Conservation (phyloP, 139 green algal species). For the Ettlia oleoabundans region DNA sequence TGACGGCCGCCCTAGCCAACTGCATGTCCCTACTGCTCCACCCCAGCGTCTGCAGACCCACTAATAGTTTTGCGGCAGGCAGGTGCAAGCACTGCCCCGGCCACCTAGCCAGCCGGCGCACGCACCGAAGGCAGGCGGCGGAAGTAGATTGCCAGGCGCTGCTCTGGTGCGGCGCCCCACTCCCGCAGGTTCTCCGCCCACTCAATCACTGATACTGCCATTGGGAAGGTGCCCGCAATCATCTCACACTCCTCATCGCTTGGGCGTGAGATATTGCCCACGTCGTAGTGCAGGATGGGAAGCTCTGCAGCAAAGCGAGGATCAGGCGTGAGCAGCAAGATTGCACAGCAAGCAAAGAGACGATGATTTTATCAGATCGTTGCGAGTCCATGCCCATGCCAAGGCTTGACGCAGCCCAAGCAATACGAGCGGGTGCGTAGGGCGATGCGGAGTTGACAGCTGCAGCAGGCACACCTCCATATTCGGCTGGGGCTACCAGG, state of each 20-base stretch:
- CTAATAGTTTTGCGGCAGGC: no score
- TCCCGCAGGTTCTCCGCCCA: constrained; percentile 41
- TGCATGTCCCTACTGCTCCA: no score
- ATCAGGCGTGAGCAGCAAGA: neutral
- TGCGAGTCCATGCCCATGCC: no score
- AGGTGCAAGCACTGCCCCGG: no score
- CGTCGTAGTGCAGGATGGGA: constrained; percentile 25
- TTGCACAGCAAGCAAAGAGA: neutral
- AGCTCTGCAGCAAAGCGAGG: neutral
- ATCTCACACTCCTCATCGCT: constrained; percentile 12
- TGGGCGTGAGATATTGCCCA: constrained; percentile 7
- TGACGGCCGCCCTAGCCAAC: neutral
- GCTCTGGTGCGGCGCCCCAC: constrained; percentile 33
- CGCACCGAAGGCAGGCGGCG: constrained; percentile 18
- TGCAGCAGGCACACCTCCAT: neutral
- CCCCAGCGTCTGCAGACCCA: no score
- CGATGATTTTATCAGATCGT: no score
- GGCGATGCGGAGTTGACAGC: no score
- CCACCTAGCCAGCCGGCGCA: neutral
- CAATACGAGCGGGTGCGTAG: no score
- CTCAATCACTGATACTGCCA: constrained; percentile 44
- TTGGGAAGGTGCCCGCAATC: constrained; percentile 22
- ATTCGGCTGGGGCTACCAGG: neutral
- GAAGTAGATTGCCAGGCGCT: constrained; percentile 39
- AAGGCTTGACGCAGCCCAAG: no score